Evolutionary conservation across 345 rosid species (phyloP).

Genomic region (Bretschneidera sinensis): DNA sequence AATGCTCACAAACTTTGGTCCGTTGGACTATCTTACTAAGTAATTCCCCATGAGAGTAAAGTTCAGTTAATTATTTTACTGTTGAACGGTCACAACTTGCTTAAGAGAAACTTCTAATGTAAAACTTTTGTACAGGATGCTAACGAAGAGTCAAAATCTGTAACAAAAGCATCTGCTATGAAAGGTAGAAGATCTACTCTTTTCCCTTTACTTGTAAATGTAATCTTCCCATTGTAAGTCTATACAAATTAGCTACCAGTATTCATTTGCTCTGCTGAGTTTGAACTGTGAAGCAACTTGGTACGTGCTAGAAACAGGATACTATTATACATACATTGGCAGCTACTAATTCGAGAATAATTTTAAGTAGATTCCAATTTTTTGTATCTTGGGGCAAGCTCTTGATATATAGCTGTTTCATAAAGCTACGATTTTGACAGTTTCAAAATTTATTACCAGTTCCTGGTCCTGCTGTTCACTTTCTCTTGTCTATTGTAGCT

Average conservation of each 20-base stretch:
- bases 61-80: not conserved
- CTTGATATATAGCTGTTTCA: not conserved
- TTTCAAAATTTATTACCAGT: not conserved
- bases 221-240: not conserved
- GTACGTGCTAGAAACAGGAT: not conserved
- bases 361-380: too few species aligned
- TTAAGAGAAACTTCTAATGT: not conserved
- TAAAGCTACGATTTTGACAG: not conserved
- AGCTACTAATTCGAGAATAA: too few species aligned
- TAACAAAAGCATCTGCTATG: conserved; percentile 93
- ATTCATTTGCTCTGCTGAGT: not conserved
- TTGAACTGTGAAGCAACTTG: not conserved
- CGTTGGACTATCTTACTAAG: not conserved
- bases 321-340: not conserved
- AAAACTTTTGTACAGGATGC: conserved; percentile 57
- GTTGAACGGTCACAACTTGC: not conserved
- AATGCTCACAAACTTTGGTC: not conserved
- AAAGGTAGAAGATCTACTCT: conserved; percentile 56
- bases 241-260: not conserved
- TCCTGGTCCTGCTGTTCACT: not conserved
- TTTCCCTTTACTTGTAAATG: too few species aligned
- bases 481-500: not conserved
- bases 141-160: conserved; percentile 88
- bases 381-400: not conserved
- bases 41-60: not conserved